Evolutionary conservation across 768 basidiomycete genomes (phyloP).

Genomic region (Boletus rubropictus): DNA sequence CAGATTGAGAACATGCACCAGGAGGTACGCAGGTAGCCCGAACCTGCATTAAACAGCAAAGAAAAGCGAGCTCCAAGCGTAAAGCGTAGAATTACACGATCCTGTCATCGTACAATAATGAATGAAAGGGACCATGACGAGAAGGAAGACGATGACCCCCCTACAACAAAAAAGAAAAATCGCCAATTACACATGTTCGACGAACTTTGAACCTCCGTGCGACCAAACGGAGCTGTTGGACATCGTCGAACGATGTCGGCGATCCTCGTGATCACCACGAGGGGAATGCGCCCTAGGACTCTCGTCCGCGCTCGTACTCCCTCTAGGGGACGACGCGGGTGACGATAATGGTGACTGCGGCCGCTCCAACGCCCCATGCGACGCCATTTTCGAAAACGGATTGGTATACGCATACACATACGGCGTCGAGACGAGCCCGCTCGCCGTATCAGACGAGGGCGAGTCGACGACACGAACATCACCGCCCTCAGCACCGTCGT

Average conservation of each 20-base stretch:
- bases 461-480: conserved; percentile 21
- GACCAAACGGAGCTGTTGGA: conserved; percentile 32
- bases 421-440: conserved; percentile 6
- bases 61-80: not conserved
- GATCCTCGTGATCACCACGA: conserved; percentile 8
- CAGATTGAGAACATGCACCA: not conserved
- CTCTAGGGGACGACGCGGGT: conserved; percentile 18
- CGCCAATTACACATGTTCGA: conserved; percentile 32
- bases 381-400: conserved; percentile 17
- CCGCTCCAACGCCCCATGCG: conserved; percentile 8
- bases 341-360: conserved; percentile 30
- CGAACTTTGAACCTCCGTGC: conserved; percentile 46
- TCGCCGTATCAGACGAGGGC: conserved; percentile 21
- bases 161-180: not conserved
- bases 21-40: not conserved
- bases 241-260: conserved; percentile 20
- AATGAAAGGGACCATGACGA: not conserved
- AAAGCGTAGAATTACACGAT: not conserved
- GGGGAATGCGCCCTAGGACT: conserved; percentile 2
- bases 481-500: not conserved
- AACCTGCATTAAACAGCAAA: not conserved
- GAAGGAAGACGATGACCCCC: not conserved
- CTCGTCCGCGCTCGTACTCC: conserved; percentile 15
- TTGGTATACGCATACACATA: conserved; percentile 16
- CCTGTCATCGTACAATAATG: not conserved